Base-by-base conservation (phyloP, 345 rosid species). In the Sonneratia caseolaris region DNA sequence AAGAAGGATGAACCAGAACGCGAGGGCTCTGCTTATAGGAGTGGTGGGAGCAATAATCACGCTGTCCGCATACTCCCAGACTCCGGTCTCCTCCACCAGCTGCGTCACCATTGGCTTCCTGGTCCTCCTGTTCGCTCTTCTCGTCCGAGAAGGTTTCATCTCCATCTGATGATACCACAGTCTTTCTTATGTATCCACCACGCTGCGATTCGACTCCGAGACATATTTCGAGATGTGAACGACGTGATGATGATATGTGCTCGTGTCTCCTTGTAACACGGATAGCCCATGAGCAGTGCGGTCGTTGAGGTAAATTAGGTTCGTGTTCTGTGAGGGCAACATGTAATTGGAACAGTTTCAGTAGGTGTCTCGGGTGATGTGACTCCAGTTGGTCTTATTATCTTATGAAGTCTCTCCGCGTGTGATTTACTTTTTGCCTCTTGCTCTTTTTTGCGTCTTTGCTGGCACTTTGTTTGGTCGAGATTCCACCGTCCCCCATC, bases 1-100 rank as follows among this genome's bases (percentile, higher is more conserved):
- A 48, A 13, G 49, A 6, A 45, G 49, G 37, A 88, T 86, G 87
- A 81, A 81, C 57, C 82, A 72, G 73, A 88, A 86, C 77, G n/a
- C 74, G 81, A 83, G 70, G 36, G 81, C 88, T 66, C 76, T 88
- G 14, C 59, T 82, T 76, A 90, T 92, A 22, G 98, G 96, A 74
- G 47, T 87, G 66, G 81, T 83, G 3, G 96, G 98, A 4, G 98
- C 91, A 61, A 76, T 76, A 13, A 81, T 92, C 79, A 92, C 98
- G 70, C 75, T 90, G 37, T 83, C 87, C 62, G 95, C 96, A 11
- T 92, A 90, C 73, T 86, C 91, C 42, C 95, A 92, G 83, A 80
- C 84, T 3, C 22, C 73, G 64, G 57, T 88, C 49, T 77, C 86
- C 66, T 79, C 94, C 32, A 87, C 88, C 18, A 84, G 78, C 55